Base-by-base conservation (phyloP, 2,329 filamentous ascomycete genomes). In the Kalmusia sp. region DNA sequence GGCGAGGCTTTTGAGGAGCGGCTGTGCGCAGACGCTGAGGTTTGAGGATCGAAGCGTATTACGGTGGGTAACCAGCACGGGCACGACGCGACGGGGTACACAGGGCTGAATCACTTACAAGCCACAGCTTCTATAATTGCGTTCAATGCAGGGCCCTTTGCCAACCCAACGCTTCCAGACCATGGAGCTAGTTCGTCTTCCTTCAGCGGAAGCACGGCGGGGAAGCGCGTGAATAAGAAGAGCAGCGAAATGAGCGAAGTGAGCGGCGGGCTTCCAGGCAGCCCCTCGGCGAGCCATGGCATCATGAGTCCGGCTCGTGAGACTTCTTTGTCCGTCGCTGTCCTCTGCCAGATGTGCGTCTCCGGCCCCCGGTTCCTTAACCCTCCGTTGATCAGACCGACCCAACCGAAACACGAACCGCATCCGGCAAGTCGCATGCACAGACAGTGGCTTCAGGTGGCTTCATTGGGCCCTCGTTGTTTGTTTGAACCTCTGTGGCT, bases 21-120 rank as follows among this genome's bases (percentile, higher is more conserved):
- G 28, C 7, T 21, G 46, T 27, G 28, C 43, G 17, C 48, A 24
- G 28, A 19, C 37, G 27, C 27, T 28, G 27, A 25, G 38, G 33
- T 4, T 27, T 47, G 22, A n/a, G 22, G 33, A 33, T 41, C n/a
- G 22, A n/a, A 21, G 25, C 33, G 43, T 27, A 34, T 44, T 44
- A 33, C 41, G n/a, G 41, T 43, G 39, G 39, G 25, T 43, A 43
- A 31, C 39, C 21, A 33, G 25, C 41, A 24, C 28, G n/a, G n/a
- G n/a, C n/a, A n/a, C n/a, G n/a, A n/a, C n/a, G n/a, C n/a, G n/a
- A n/a, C n/a, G 3, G 21, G 31, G 33, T 17, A 19, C 19, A 21
- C 31, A 47, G 33, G 31, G 44, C 44, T 47, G 44, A 47, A 47
- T 35, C 44, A 28, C 44, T 47, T 24, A 47, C 44, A 12, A 47